Percentiles rank a stretch among this genome's conserved stretches.
These are phyloP conservation scores for Boletus eberwhitei DNA, from an alignment of 768 basidiomycete genomes.

Conservation along the genomic window DNA sequence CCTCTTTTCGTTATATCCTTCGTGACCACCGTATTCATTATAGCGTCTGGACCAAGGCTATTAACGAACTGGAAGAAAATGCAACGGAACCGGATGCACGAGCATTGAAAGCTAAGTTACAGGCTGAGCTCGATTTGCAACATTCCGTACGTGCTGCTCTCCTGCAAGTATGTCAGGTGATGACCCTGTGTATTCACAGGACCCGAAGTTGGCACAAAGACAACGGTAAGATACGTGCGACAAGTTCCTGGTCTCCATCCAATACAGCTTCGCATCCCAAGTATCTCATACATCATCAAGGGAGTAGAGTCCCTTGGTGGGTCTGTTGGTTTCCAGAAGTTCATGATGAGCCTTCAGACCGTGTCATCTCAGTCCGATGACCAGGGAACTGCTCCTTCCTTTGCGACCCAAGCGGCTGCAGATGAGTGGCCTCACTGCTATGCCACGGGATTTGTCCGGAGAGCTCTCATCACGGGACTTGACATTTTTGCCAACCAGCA, in stretches of 20 bases:
- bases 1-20: background rate
- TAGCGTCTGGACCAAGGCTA: background rate
- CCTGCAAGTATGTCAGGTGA: too few relatives aligned
- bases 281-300: background rate
- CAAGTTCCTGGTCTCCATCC: background rate
- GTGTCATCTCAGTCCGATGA: background rate
- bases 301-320: slow-evolving; percentile 3
- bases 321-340: slow-evolving; percentile 1
- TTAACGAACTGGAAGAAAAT: background rate
- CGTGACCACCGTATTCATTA: background rate
- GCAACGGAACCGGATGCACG: background rate
- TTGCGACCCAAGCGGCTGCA: background rate
- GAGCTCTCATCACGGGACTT: background rate
- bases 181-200: background rate
- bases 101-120: background rate
- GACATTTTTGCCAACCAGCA: background rate
- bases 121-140: background rate
- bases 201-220: background rate
- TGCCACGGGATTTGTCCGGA: background rate
- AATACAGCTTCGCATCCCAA: background rate
- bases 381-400: background rate
- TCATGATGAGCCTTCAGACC: background rate
- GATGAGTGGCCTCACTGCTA: background rate
- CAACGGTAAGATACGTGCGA: background rate
- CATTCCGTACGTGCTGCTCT: background rate